phyloP scores from a whole-genome alignment of 345 rosid species.

The Populus ilicifolia region DNA sequence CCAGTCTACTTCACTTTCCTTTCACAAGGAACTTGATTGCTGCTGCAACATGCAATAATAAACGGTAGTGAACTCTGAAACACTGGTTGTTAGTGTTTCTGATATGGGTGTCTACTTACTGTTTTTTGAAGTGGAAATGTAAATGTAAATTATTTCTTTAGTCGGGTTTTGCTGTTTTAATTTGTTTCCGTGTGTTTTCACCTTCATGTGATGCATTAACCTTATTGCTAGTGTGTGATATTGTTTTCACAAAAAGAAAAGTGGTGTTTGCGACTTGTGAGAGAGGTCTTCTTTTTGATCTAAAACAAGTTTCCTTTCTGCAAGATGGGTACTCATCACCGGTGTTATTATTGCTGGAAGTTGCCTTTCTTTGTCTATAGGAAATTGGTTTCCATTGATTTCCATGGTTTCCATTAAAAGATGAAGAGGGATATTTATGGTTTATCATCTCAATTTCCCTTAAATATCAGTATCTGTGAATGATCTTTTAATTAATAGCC shows the following conservation, averaged over 20 bases:
- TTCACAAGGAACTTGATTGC: background rate
- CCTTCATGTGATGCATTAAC: constrained; percentile 20
- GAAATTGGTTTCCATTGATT: constrained; percentile 5
- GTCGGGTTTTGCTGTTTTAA: background rate
- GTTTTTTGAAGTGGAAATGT: background rate
- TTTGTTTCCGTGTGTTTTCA: constrained; percentile 15
- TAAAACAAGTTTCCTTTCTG: constrained; percentile 21
- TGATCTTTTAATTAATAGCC: background rate
- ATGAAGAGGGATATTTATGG: constrained; percentile 6
- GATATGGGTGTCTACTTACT: background rate
- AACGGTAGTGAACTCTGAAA: background rate
- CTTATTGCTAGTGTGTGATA: background rate
- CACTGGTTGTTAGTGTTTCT: background rate
- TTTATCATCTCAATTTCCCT: constrained; percentile 2
- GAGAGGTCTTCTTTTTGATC: constrained; percentile 15
- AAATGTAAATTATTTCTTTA: background rate
- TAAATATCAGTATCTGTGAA: background rate
- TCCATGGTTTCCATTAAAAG: background rate
- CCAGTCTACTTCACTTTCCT: constrained; percentile 1
- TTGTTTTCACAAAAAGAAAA: constrained; percentile 9
- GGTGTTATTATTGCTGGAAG: constrained; percentile 25
- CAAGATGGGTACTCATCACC: constrained; percentile 23
- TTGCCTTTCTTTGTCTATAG: background rate
- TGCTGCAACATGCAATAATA: background rate
- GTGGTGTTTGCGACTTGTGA: constrained; percentile 14